Base-by-base conservation (phyloP, 139 green algal genomes). In the Mesotaenium endlicherianum region DNA sequence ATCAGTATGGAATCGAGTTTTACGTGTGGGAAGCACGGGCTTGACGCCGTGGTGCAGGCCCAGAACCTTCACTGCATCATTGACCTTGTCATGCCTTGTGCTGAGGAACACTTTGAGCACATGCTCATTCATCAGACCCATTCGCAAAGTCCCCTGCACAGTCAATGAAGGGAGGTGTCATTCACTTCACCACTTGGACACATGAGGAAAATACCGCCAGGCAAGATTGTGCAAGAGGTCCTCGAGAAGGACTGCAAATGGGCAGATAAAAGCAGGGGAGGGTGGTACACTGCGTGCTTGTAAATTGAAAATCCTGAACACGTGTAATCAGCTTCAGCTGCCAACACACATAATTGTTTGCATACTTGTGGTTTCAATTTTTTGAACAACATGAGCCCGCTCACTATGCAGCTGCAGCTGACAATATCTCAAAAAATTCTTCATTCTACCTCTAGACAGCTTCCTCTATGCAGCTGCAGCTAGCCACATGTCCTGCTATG, bases 21-120 rank as follows among this genome's bases (percentile, higher is more conserved):
- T 72, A 72, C 60, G 60, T 47, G 60, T 72, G 11, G 60, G 60
- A 72, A 72, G 60, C 11, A 72, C 60, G 11, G 60, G 60, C 11
- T 38, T 72, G 11, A 36, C 43, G 8, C 60, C 11, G 8, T 36
- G 8, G 8, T 72, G 5, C 5, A 72, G 11, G 5, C 60, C 60
- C 60, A 72, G 11, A 36, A 11, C 36, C 60, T 11, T 72, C 60
- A 72, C 60, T 47, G 60, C 6, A 47, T 5, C 60, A 8, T 72
- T 5, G 8, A 72, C 6, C 6, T 36, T 38, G 5, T 5, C 5
- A 11, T 72, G 60, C 5, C 60, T 5, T 6, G 60, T 72, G 60
- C 36, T 38, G 8, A 72, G 11, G 11, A 72, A 72, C 60, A 72
- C 36, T 6, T 72, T 36, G 8, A 72, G 11, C 6, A 11, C 60